These are phyloP conservation scores for Melanopsichium pennsylvanicum DNA, from an alignment of 1,284 basidiomycete species.

Conservation along the genomic window DNA sequence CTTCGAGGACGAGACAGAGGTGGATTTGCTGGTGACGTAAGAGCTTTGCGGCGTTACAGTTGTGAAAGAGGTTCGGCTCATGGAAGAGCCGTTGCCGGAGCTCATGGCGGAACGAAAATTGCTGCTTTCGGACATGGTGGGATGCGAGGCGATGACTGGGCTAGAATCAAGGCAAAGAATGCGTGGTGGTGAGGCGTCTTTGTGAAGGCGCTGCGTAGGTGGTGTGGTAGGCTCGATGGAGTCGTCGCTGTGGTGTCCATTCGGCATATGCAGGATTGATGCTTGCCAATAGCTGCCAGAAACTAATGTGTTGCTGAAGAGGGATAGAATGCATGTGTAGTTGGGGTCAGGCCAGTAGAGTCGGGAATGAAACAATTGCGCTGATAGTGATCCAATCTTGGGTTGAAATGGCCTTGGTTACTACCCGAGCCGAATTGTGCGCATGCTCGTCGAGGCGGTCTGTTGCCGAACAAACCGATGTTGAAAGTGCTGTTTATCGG, in stretches of 20 bases:
- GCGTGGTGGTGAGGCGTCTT: conserved; percentile 12
- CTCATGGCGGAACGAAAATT: conserved; percentile 39
- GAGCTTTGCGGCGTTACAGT: conserved; percentile 1
- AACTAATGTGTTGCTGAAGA: no score
- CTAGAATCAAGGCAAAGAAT: conserved; percentile 38
- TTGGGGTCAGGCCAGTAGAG: no score
- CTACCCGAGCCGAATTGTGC: no score
- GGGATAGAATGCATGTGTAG: no score
- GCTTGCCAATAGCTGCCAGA: no score
- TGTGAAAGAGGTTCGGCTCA: conserved; percentile 25
- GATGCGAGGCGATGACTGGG: conserved; percentile 15
- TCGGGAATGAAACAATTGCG: no score
- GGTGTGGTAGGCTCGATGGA: conserved; percentile 41
- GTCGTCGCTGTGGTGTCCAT: conserved; percentile 32
- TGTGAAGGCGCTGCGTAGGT: conserved; percentile 6
- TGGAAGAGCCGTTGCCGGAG: conserved; percentile 22
- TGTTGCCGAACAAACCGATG: no score
- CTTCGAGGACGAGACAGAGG: neutral
- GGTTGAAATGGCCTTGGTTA: no score
- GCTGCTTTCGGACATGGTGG: conserved; percentile 20
- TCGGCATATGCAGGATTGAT: conserved; percentile 17
- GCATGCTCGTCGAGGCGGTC: no score
- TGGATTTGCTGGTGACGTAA: conserved; percentile 2
- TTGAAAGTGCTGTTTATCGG: no score
- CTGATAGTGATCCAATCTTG: no score